Evolutionary conservation across 1,139 yeast genomes (phyloP).

Genomic region (Zygosaccharomyces pseudobailii): DNA sequence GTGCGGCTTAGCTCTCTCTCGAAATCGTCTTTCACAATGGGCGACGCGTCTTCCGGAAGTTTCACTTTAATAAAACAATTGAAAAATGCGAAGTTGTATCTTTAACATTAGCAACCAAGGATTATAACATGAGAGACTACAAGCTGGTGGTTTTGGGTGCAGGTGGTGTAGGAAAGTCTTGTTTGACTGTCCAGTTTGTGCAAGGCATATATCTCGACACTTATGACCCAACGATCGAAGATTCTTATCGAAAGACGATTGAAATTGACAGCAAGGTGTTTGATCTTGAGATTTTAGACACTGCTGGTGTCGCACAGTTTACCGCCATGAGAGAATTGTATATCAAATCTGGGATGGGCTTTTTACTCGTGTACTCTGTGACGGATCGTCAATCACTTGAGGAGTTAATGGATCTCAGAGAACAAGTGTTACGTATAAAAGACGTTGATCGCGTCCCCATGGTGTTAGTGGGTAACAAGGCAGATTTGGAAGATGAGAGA

Average conservation of each 20-base stretch:
- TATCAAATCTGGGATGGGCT: constrained; percentile 82
- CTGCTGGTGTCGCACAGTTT: constrained; percentile 98
- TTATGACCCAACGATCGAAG: constrained; percentile 97
- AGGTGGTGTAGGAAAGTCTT: constrained; percentile 97
- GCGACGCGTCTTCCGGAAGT: neutral
- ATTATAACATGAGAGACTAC: constrained; percentile 43
- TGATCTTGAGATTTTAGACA: constrained; percentile 87
- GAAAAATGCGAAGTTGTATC: no score
- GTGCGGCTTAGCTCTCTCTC: neutral
- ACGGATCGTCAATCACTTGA: constrained; percentile 83
- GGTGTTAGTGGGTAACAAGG: constrained; percentile 85
- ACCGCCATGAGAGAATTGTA: constrained; percentile 93
- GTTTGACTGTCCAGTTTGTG: constrained; percentile 83
- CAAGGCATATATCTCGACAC: constrained; percentile 92
- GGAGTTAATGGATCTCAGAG: constrained; percentile 75
- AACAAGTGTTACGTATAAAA: constrained; percentile 85
- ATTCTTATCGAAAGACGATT: constrained; percentile 86
- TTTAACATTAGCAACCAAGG: neutral
- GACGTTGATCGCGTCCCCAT: constrained; percentile 71
- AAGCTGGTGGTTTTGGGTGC: constrained; percentile 94
- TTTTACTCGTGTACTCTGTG: constrained; percentile 81
- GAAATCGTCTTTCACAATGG: neutral
- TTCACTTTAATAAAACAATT: neutral
- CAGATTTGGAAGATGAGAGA: constrained; percentile 73
- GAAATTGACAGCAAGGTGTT: constrained; percentile 91